Base-by-base conservation (phyloP, 805 yeast genomes). In the Suhomyces vadensis region DNA sequence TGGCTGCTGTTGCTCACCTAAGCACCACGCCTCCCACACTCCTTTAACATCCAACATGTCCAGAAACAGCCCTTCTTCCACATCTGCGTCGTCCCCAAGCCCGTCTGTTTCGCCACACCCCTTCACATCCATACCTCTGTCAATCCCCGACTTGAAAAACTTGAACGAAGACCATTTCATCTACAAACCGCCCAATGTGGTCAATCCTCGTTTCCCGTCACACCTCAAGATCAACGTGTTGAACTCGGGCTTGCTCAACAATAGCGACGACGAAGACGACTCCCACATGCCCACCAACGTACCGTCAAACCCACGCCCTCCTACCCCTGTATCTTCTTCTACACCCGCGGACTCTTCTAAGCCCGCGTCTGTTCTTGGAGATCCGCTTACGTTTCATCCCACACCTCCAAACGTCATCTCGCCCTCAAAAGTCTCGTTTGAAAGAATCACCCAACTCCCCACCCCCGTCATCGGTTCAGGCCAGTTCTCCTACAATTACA, bases 371-470 rank as follows among this genome's bases (percentile, higher is more conserved):
- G 20, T 31, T 5, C 29, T 43, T 10, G 47, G 43, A 21, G 47
- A 39, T 6, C 42, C 47, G 10, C 33, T 44, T 10, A 22, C 39
- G 6, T 39, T 41, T 36, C 35, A 41, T 8, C 26, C 45, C 3
- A 37, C 44, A 14, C 49, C 43, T 8, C 6, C 38, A 5, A 20
- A 29, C 7, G 14, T 38, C 27, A 41, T 44, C 27, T 62, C 53
- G n/a, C 61, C 54, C 13, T 51, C 52, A 20, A 31, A 37, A 14
- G 43, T 35, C 33, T 50, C 49, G 13, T 64, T 62, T 49, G 69
- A 67, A 33, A 56, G 58, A 9, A 59, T 74, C 11, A 64, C 77
- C 1, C 75, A 68, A 39, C 56, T 75, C 14, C 81, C 81, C 2
- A 73, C 79, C 0, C 81, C 81, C 1, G 54, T 74, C 27, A 31